Evolutionary conservation across 768 basidiomycete species (phyloP), one percentile per base, ranked within the genome.

Genomic region (Daedaleopsis sinensis): DNA sequence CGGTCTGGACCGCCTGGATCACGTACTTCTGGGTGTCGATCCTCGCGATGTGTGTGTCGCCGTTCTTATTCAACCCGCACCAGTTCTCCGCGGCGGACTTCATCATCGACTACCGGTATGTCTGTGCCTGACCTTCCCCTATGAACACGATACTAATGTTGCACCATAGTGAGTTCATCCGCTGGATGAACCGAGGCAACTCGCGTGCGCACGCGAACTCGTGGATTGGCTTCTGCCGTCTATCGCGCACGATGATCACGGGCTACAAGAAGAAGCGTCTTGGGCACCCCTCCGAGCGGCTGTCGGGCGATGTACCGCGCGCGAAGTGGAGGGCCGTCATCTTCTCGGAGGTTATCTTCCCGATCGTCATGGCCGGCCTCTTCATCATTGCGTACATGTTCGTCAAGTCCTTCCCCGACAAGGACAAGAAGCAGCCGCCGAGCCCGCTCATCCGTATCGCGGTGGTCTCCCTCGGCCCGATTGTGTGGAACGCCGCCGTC

Each of bases 11-110:
- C 35, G 88, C 91, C 3, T 96, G 91, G 74, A 75, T 98, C 69
- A 89, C 95, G 73, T 99, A 98, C 81, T 99, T 99, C 83, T 98
- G 96, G 96, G 74, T 98, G 57, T 95, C 96, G 46, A 93, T 96
- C 64, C 79, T 95, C 36, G 86, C 95, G 16, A 84, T 99, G 10
- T 98, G 95, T 70, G 77, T 98, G 65, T 90, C 96, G 35, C 97
- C 97, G 9, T 99, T 99, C 90, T 74, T 98, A 70, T 99, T 98
- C 85, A 99, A 98, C 73, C 97, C 97, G n/a, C 97, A 99, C 75
- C 97, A 98, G 76, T 99, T 99, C 79, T 92, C 93, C 19, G 90
- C 95, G 75, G 86, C 94, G 42, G 97, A 99, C 75, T 99, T 96
- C 76, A 85, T 98, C 74, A 92, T 98, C 71, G 97, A 99, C 77